phyloP scores from a whole-genome alignment of 768 basidiomycete genomes.

The Phanerochaete carnosa region DNA sequence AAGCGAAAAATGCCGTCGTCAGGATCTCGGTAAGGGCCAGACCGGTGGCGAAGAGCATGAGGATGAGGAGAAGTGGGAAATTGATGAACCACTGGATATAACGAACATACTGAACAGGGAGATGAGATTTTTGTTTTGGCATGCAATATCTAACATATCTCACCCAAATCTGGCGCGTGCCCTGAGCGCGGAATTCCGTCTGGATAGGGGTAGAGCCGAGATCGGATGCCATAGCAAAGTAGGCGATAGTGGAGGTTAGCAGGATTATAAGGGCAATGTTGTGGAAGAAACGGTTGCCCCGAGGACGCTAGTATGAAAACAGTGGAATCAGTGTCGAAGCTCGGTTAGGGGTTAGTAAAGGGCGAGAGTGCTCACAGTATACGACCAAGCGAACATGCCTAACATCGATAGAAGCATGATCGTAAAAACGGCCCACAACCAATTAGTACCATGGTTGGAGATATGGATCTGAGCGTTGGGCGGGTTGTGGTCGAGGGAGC shows the following conservation, averaged over 20 bases:
- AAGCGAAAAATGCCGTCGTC: constrained; percentile 40
- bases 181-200: constrained; percentile 35
- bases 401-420: constrained; percentile 44
- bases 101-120: constrained; percentile 37
- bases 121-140: background rate
- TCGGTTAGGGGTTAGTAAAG: no score
- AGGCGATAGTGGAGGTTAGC: constrained; percentile 41
- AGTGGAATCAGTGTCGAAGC: background rate
- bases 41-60: constrained; percentile 43
- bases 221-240: constrained; percentile 56
- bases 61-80: constrained; percentile 47
- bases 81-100: constrained; percentile 58
- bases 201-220: constrained; percentile 44
- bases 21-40: constrained; percentile 48
- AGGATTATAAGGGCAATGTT: constrained; percentile 45
- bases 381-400: constrained; percentile 31
- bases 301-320: constrained; percentile 25
- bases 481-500: constrained; percentile 29
- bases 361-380: constrained; percentile 20
- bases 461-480: constrained; percentile 35
- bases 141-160: background rate
- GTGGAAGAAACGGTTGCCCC: constrained; percentile 46
- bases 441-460: constrained; percentile 44
- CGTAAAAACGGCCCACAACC: constrained; percentile 53
- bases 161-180: constrained; percentile 38